Base-by-base conservation (phyloP, 2,329 filamentous ascomycete species). In the Paracamarosporium sp. region DNA sequence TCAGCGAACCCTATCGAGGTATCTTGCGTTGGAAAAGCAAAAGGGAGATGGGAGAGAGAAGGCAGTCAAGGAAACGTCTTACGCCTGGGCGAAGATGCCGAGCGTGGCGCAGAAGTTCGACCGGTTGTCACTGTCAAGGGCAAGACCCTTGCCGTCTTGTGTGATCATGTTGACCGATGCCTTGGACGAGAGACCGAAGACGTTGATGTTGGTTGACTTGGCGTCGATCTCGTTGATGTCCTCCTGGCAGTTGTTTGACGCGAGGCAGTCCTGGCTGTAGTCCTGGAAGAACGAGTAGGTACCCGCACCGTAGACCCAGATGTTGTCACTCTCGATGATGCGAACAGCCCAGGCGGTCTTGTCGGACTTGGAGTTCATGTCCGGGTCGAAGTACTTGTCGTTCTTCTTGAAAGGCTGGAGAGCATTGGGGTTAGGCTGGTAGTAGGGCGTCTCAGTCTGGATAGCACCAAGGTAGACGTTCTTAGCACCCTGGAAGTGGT, bases 381-480 rank as follows among this genome's bases (percentile, higher is more conserved):
- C 75, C 3, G 77, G 77, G 62, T 82, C 81, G 60, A 76, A 74
- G 68, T 74, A 80, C 55, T 73, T 67, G 57, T 69, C 57, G 67
- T 82, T 78, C 64, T 71, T 70, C 50, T 69, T 76, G 75, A 90
- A 90, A 0, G 87, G 89, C 7, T 78, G 77, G 0, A 82, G 80
- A 0, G 88, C 85, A 44, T 77, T 78, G 0, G 89, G 88, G 68
- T 84, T 86, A 24, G 88, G 86, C 72, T 91, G 89, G 75, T 85
- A 90, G 76, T 92, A 92, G 0, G 89, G 85, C 4, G 88, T 88
- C 73, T 91, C 89, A 48, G 88, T 88, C 70, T 92, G 89, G 46
- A 88, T 84, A 65, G 87, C 82, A 17, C 86, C 87, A 67, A 87
- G 83, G 71, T 84, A 88, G 53, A 90, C 76, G 66, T 90, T 83